Evolutionary conservation across 225 moss, liverwort and hornwort genomes (phyloP), one percentile per base, ranked within the genome.

Genomic region (Antitrichia curtipendula): DNA sequence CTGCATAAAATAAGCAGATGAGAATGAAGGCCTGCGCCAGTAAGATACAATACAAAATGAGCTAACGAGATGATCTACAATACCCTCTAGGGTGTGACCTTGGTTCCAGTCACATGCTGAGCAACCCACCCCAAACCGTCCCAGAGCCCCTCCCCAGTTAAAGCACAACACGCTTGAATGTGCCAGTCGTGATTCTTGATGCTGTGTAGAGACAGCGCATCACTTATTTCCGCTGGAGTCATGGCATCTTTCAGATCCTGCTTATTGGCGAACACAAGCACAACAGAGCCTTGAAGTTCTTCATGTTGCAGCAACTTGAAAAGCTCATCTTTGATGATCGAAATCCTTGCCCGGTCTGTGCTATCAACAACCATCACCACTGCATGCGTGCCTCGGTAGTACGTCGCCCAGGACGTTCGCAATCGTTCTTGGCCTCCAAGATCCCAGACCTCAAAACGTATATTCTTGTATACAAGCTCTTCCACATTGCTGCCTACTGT

Each of bases 91-190:
- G 93, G 86, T n/a, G 91, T 89, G 77, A 91, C 91, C 90, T 94
- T 94, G 32, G 92, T 89, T 75, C 96, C 96, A 86, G 94, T 95
- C 86, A 96, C 94, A 89, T 94, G 96, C 92, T 96, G 96, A 47
- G 96, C 96, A 92, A 96, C 94, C 96, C 96, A 96, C 22, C 96
- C 95, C 89, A 96, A 92, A 10, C 96, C 96, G 81, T 96, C 96
- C 93, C 94, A 96, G 54, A 96, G 92, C 38, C 96, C 95, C 88
- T 96, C 96, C 79, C 96, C 96, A 87, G 96, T 96, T 75, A 96
- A 88, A 18, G 96, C 96, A 93, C 96, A 96, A 86, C 95, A 96
- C 74, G 96, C 95, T 83, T 96, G 96, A 85, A 96, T 96, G 90
- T 96, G 95, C 96, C 96, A 96, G 88, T 95, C 96, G 82, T 96